These are phyloP conservation scores for Penicillium nordicum DNA, from an alignment of 2,329 filamentous ascomycete species.

Conservation along the genomic window DNA sequence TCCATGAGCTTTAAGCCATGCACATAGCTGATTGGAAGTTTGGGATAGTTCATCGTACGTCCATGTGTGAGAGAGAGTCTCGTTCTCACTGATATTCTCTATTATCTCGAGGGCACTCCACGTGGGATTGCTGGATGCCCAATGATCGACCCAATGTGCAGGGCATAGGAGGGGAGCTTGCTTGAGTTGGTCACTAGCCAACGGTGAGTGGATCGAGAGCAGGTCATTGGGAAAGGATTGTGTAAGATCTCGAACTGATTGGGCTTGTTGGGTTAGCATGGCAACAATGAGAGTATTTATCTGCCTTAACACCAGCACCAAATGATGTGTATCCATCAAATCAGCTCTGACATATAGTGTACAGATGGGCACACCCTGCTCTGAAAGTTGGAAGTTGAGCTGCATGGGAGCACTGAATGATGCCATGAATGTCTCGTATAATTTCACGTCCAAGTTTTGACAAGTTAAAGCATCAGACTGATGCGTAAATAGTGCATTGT, in stretches of 20 bases:
- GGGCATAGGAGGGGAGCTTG: background rate
- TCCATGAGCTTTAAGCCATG: background rate
- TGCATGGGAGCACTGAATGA: background rate
- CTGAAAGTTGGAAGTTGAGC: background rate
- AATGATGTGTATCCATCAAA: background rate
- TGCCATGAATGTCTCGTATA: background rate
- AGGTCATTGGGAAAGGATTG: background rate
- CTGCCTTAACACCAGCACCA: background rate
- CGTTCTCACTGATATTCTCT: background rate
- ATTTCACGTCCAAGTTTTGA: background rate
- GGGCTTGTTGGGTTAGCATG: background rate
- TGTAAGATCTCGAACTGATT: background rate
- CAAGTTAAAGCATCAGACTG: background rate
- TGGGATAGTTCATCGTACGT: background rate
- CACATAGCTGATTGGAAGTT: background rate
- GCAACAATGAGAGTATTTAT: background rate
- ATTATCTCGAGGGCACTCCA: conserved; percentile 4
- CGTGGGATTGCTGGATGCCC: background rate
- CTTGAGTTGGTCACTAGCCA: background rate
- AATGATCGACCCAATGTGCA: conserved; percentile 3
- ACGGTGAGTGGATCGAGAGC: background rate
- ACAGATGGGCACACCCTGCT: background rate
- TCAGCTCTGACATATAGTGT: background rate
- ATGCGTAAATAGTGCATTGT: background rate
- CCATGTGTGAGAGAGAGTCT: background rate